These are phyloP conservation scores for Isoetes taiwanensis DNA, from an alignment of 75 land plant genomes.

Conservation along the genomic window DNA sequence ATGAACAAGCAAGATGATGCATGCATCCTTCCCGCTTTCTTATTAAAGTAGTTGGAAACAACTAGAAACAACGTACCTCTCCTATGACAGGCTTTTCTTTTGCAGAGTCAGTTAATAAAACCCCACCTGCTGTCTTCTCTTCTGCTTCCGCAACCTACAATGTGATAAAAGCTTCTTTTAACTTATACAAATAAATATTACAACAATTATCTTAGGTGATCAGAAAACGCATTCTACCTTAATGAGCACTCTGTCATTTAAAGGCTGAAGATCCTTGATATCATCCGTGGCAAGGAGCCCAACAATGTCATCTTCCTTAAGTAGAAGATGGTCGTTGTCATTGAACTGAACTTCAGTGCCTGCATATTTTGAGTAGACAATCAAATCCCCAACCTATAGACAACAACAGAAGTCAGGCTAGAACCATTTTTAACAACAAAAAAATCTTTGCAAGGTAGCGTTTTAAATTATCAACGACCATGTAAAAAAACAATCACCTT, in stretches of 20 bases:
- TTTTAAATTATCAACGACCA: too few species aligned
- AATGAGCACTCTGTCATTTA: slow-evolving; percentile 57
- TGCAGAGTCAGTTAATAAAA: slow-evolving; percentile 44
- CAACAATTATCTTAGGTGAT: too few species aligned
- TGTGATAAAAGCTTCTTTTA: too few species aligned
- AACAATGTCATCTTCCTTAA: slow-evolving; percentile 78
- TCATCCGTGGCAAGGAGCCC: slow-evolving; percentile 76
- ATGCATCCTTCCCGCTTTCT: too few species aligned
- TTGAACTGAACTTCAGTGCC: slow-evolving; percentile 77
- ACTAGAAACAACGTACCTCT: slow-evolving; percentile 43
- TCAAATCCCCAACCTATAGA: slow-evolving; percentile 45
- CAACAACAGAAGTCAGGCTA: too few species aligned
- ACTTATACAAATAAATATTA: too few species aligned
- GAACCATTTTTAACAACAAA: neutral
- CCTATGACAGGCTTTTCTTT: slow-evolving; percentile 86
- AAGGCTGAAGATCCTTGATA: slow-evolving; percentile 64
- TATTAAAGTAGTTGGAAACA: too few species aligned
- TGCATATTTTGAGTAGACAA: slow-evolving; percentile 78
- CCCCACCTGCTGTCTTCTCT: slow-evolving; percentile 59
- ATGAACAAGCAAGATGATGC: too few species aligned
- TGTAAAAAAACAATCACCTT: slow-evolving; percentile 23
- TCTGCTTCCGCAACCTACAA: slow-evolving; percentile 49
- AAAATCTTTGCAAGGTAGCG: neutral
- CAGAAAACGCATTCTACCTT: too few species aligned
- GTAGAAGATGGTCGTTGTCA: slow-evolving; percentile 47